These are phyloP conservation scores for Collybiopsis luxurians DNA, from an alignment of 768 basidiomycete species.

Conservation along the genomic window DNA sequence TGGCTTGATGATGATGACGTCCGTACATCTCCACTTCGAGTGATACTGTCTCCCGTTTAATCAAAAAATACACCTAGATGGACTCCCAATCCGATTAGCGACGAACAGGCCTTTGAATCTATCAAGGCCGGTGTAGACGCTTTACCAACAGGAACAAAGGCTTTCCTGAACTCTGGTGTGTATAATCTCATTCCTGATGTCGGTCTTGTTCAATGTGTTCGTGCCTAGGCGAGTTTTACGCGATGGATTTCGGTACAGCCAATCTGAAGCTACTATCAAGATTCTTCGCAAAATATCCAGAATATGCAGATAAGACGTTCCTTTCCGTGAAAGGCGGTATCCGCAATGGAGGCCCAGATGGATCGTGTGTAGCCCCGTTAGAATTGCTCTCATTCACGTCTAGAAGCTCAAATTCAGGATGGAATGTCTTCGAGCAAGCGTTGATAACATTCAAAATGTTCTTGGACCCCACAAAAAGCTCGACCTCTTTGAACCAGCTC, in stretches of 20 bases:
- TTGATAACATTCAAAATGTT: conserved; percentile 37
- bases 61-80: conserved; percentile 23
- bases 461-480: conserved; percentile 49
- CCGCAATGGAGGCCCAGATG: conserved; percentile 19
- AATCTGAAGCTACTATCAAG: conserved; percentile 47
- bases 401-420: conserved; percentile 22
- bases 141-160: conserved; percentile 40
- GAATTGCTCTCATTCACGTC: neutral
- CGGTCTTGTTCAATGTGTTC: conserved; percentile 5
- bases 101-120: conserved; percentile 58
- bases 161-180: conserved; percentile 49
- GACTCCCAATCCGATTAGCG: conserved; percentile 44
- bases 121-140: conserved; percentile 52
- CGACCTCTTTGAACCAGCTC: conserved; percentile 55
- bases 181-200: neutral
- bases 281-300: conserved; percentile 44
- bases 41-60: neutral
- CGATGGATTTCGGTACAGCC: conserved; percentile 31
- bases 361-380: conserved; percentile 26
- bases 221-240: conserved; percentile 61
- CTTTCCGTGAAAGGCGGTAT: conserved; percentile 28
- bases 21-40: conserved; percentile 9
- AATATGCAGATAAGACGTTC: conserved; percentile 31
- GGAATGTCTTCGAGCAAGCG: conserved; percentile 38
- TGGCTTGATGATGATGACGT: conserved; percentile 62